These are phyloP conservation scores for Erodium texanum DNA, from an alignment of 441 rosid species.

Conservation along the genomic window DNA sequence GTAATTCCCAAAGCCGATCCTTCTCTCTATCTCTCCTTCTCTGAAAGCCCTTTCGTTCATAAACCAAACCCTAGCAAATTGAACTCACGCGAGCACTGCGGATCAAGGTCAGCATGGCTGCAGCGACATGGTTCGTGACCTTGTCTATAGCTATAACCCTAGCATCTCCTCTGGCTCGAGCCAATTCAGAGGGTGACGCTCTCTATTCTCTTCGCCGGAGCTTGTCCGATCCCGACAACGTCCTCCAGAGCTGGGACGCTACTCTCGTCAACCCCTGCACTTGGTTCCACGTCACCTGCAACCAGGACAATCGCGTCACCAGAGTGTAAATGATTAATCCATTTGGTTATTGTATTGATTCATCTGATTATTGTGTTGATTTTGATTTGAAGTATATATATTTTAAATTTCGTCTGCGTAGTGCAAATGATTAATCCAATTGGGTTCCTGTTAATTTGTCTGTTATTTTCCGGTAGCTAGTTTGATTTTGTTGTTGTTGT, in stretches of 20 bases:
- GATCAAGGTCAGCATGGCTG: constrained; percentile 31
- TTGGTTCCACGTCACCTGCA: constrained; percentile 93
- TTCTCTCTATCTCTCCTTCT: background rate
- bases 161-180: constrained; percentile 27
- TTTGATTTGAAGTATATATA: background rate
- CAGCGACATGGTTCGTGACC: constrained; percentile 27
- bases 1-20: constrained; percentile 40
- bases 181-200: constrained; percentile 84
- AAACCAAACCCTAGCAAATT: constrained; percentile 9
- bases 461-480: background rate
- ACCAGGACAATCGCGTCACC: constrained; percentile 73
- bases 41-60: background rate
- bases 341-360: background rate
- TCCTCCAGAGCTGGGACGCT: constrained; percentile 98
- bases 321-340: too few species aligned
- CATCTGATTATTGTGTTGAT: background rate
- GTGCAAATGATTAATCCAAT: background rate
- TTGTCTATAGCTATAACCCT: constrained; percentile 25
- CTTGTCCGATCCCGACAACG: constrained; percentile 68
- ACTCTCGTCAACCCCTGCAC: constrained; percentile 86
- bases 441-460: background rate
- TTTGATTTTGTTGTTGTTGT: constrained; percentile 1
- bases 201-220: constrained; percentile 57
- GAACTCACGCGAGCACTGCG: background rate
- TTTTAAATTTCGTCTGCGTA: too few species aligned